Evolutionary conservation across 2,329 filamentous ascomycete genomes (phyloP), one percentile per base, ranked within the genome.

Genomic region (Hypoxylon sp.): DNA sequence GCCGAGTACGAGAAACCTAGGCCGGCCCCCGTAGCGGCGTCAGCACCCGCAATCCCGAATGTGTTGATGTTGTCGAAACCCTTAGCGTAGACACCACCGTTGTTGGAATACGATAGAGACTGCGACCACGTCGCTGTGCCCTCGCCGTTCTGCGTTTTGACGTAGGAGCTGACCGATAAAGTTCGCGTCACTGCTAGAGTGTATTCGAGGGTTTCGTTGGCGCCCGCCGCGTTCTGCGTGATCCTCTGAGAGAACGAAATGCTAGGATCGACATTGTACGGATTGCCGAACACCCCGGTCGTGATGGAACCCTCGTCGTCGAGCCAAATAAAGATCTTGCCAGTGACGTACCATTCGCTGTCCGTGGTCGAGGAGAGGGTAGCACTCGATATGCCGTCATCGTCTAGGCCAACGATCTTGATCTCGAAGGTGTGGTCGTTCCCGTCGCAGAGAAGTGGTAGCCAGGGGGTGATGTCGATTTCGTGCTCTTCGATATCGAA

Each of bases 401-500:
- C 87, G 49, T 88, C 79, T 7, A 94, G 80, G 0, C 91, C 92
- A 0, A 85, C 84, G 3, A 96, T 85, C 19, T 84, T 82, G 53
- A 97, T 89, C 58, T 87, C 85, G 74, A 95, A 93, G 0, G 81
- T 88, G 76, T 95, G 92, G 5, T 82, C 71, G 1, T 81, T 72
- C 0, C 89, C 90, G 72, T 94, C 89, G 69, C 87, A 90, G 0
- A 96, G 83, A 1, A 91, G 64, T 0, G 91, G 88, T 2, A 96
- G 81, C 83, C 91, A 96, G 0, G 92, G 89, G 1, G 92, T 91
- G 51, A 97, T 89, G 74, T 97, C 93, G 68, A 97, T 92, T 76
- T 96, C 91, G 69, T 93, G 89, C 76, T 96, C 92, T 48, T 87
- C 83, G 23, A 97, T 82, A 75, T 96, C 92, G 76, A 93, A 96